Conservation (phyloP, 257 asterid genomes). For the Marsdenia floribunda region DNA sequence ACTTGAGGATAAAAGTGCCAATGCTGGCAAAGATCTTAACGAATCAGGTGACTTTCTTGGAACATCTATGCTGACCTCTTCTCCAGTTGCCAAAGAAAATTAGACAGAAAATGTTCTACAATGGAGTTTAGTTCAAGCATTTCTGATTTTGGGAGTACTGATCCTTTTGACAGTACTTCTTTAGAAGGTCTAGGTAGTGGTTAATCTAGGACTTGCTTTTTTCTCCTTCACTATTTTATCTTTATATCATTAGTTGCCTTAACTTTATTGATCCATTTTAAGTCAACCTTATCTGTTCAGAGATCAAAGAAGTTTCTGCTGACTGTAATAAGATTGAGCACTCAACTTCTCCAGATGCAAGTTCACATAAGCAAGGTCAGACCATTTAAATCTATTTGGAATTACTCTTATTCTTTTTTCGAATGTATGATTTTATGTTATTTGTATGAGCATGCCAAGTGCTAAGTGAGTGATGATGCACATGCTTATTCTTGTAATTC, state of each 20-base stretch:
- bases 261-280: not conserved
- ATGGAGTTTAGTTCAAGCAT: not conserved
- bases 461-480: not conserved
- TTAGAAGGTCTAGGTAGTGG: not conserved
- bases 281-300: not conserved
- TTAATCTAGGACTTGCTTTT: too few relatives aligned
- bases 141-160: not conserved
- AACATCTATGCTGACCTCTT: not conserved
- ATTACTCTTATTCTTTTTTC: not conserved
- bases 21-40: not conserved
- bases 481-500: not conserved
- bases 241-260: not conserved
- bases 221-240: not conserved
- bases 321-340: not conserved
- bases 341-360: not conserved
- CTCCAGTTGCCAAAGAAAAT: not conserved
- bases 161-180: not conserved
- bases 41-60: constrained; percentile 1
- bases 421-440: not conserved
- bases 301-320: not conserved
- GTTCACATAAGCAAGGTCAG: not conserved
- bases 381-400: not conserved
- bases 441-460: not conserved
- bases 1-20: not conserved
- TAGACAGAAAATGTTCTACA: not conserved